Evolutionary conservation across 2,329 filamentous ascomycete genomes (phyloP), one percentile per base, ranked within the genome.

Genomic region (Phaeoacremonium minimum): DNA sequence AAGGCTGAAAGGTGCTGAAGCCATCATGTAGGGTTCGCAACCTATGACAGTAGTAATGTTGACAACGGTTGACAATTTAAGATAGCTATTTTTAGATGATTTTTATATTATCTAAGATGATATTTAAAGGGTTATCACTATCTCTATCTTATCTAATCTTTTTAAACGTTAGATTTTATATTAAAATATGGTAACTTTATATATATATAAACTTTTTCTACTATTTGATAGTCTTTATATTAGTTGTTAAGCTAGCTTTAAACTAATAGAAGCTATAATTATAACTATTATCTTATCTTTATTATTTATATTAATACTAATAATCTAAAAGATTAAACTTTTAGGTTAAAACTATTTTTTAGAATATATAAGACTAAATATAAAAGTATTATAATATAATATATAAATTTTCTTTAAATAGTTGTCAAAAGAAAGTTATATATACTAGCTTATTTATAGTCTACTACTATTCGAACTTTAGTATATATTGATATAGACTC

Each of bases 401-500:
- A 18, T 11, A 18, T 12, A 15, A 7, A 30, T 4, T 36, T 18
- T 14, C 3, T 20, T 36, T 11, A 13, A 29, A 30, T 29, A 36
- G 16, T 20, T 20, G 8, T 29, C n/a, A 7, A 18, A 37, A 40
- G 30, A 17, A 16, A 20, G 9, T 36, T 36, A 18, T 22, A 12
- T 20, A 4, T n/a, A 30, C 28, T 26, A 37, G 17, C 18, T 28
- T 7, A 37, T 18, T 18, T 11, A 32, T 26, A 30, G 18, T 15
- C 37, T 36, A 14, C 20, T 31, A 36, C 18, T 18, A 13, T 28
- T 16, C 37, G 32, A n/a, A 40, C 18, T 26, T 16, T 16, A 36
- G 16, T 33, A 35, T 36, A 35, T 34, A 37, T 11, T n/a, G 29
- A 26, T 9, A 14, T 36, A 14, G 7, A n/a, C 18, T 28, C 36